Evolutionary conservation across 2,329 filamentous ascomycete genomes (phyloP).

Genomic region (Fusarium odoratissimum): DNA sequence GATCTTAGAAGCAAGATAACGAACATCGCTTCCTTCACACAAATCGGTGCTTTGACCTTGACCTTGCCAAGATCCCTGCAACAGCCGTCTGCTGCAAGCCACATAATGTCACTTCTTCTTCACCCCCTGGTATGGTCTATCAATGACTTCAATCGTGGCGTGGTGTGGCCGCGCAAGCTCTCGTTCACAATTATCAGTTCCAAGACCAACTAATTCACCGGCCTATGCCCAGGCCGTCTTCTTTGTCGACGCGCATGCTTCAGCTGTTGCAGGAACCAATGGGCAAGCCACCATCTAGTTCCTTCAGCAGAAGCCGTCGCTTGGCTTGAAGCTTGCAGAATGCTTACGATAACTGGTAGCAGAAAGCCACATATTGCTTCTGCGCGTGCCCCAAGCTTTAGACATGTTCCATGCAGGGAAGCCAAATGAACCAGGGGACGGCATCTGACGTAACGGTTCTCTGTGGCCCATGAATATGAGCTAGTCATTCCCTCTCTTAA

Average conservation of each 20-base stretch:
- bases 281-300: neutral
- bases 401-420: too few species aligned
- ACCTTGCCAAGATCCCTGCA: neutral
- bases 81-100: neutral
- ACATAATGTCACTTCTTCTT: too few species aligned
- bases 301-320: too few species aligned
- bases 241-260: too few species aligned
- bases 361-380: rapidly evolving
- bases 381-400: neutral
- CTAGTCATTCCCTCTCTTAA: too few species aligned
- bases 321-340: neutral
- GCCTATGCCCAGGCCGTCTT: neutral
- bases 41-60: rapidly evolving
- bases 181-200: too few species aligned
- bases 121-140: rapidly evolving
- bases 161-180: neutral
- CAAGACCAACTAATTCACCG: neutral
- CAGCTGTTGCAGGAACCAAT: neutral
- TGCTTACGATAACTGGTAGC: neutral
- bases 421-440: rapidly evolving
- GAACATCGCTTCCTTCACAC: neutral
- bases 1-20: rapidly evolving
- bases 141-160: too few species aligned
- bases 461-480: too few species aligned
- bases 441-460: neutral